Base-by-base conservation (phyloP, 2,329 filamentous ascomycete genomes). In the Colletotrichum orchidophilum region DNA sequence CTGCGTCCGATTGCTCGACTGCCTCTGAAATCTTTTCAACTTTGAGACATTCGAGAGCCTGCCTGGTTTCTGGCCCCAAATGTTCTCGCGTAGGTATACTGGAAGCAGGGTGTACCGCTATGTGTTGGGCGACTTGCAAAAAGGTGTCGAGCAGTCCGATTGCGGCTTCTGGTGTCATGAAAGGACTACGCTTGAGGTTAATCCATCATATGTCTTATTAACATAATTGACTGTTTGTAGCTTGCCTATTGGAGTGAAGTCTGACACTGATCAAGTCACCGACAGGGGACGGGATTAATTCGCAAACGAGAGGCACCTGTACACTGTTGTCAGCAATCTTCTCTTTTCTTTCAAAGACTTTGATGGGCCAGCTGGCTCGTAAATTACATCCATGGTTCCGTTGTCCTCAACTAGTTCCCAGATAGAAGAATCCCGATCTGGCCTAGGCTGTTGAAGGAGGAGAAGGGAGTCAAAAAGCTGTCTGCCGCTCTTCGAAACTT, bases 381-480 rank as follows among this genome's bases (percentile, higher is more conserved):
- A 21, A 80, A 84, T 81, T 67, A 92, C 83, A 78, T 94, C 92
- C 92, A 95, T 95, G 5, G 84, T 82, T 3, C 90, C 89, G 13
- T 83, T 81, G 66, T 92, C 91, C 18, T 84, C 81, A 63, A 87
- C 82, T 1, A 92, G 76, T 0, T 82, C 83, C 91, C 91, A 93
- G 1, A 92, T 75, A 0, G 73, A 74, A 5, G 79, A 75, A 60
- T 92, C 87, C 73, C 93, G 86, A 2, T 87, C 83, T 35, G 89
- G 87, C 7, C 84, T 76, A 0, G 88, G 85, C 53, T 92, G 91
- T 77, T 98, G 95, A 12, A 97, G 83, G 59, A 98, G 88, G 18
- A 98, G 83, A 33, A 97, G 81, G 1, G 92, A 93, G 77, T 97
- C 94, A 78, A 97, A 97, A 0, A 97, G 82, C 13, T 85, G 85